Conservation (phyloP, 768 basidiomycete genomes). For the Boletus sensibilis region DNA sequence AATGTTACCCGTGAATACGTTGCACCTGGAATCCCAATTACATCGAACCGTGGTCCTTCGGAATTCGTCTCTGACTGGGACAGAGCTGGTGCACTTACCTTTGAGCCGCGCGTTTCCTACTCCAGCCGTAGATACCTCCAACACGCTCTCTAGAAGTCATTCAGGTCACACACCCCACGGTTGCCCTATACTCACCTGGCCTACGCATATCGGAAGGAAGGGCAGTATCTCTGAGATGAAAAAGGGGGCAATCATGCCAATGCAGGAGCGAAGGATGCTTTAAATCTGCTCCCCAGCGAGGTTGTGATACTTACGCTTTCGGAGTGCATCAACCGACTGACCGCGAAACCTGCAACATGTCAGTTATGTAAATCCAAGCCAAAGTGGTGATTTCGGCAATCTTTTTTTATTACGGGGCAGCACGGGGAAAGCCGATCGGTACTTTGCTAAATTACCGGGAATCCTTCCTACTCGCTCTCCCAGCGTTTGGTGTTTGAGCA, state of each 20-base stretch:
- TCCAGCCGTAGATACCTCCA: no score
- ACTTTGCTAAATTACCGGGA: not conserved
- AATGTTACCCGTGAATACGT: not conserved
- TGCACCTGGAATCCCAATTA: no score
- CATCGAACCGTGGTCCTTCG: no score
- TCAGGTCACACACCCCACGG: no score
- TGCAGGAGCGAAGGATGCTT: not conserved
- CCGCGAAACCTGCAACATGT: not conserved
- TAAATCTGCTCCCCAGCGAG: not conserved
- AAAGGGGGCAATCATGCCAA: not conserved
- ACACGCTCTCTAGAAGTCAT: rapidly evolving
- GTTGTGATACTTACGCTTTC: no score
- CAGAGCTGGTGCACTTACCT: not conserved
- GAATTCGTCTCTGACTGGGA: not conserved
- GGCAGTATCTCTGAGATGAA: not conserved
- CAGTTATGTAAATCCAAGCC: not conserved
- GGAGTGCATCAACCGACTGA: not conserved
- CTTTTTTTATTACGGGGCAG: not conserved
- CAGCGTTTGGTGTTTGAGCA: not conserved
- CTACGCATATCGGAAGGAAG: not conserved
- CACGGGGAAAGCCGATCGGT: not conserved
- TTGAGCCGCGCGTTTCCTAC: not conserved
- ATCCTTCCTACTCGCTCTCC: not conserved
- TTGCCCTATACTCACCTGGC: not conserved
- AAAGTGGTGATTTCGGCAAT: not conserved